A percentile compares a stretch with the other conserved stretches of the same genome.
These are phyloP conservation scores for Serendipita vermifera DNA, from an alignment of 768 basidiomycete species.

Conservation along the genomic window DNA sequence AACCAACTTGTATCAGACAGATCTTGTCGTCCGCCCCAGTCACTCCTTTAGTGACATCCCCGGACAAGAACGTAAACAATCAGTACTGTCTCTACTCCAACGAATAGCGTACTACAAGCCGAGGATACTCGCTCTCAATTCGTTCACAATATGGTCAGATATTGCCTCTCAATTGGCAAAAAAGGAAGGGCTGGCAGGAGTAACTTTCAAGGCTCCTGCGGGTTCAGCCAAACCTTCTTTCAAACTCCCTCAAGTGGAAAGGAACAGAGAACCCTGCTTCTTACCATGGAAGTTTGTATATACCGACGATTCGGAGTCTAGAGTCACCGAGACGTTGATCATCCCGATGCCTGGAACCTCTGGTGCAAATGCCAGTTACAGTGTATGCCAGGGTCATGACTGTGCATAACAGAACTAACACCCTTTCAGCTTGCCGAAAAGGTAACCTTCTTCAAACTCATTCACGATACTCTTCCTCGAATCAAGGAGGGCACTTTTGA, in stretches of 20 bases:
- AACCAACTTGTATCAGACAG: not conserved
- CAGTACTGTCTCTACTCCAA: not conserved
- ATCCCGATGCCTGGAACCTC: slow-evolving; percentile 4
- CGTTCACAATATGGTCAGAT: slow-evolving; percentile 4
- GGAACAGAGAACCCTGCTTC: not conserved
- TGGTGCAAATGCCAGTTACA: not conserved
- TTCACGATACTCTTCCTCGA: not conserved
- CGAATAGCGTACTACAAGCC: not conserved
- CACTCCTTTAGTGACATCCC: slow-evolving; percentile 1
- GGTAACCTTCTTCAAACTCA: not conserved
- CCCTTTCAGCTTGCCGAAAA: not conserved
- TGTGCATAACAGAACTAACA: not conserved
- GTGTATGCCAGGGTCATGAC: not conserved
- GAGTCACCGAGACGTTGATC: not conserved
- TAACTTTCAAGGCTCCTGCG: not conserved
- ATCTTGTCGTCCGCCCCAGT: not conserved
- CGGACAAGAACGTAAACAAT: not conserved
- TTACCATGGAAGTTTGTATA: slow-evolving; percentile 4
- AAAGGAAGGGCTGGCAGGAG: not conserved
- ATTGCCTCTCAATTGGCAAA: not conserved
- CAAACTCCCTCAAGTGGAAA: not conserved
- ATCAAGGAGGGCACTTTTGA: not conserved
- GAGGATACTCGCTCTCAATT: not conserved
- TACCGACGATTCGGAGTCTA: not conserved
- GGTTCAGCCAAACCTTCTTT: not conserved